Conservation (phyloP, 257 asterid genomes). For the Thymus quinquecostatus region DNA sequence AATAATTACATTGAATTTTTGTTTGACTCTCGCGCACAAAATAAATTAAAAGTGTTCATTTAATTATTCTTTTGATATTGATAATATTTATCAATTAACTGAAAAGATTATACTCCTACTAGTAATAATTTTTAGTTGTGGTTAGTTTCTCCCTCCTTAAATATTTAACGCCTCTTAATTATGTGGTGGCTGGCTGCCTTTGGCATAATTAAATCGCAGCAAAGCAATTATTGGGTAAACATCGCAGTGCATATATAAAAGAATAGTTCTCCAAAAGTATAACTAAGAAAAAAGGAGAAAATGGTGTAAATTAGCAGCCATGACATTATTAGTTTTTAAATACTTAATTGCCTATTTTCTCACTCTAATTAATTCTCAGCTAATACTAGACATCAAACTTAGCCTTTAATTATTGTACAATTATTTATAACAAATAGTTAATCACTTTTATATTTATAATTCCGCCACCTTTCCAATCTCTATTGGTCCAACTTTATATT, state of each 20-base stretch:
- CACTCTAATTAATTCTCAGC: not conserved
- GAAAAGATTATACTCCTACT: too few species aligned
- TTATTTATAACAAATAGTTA: slow-evolving; percentile 25
- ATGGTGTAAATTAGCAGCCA: slow-evolving; percentile 13
- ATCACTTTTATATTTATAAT: slow-evolving; percentile 11
- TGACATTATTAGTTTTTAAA: slow-evolving; percentile 9
- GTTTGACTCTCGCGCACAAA: not conserved
- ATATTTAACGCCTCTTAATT: not conserved
- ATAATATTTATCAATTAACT: too few species aligned
- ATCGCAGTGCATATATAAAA: not conserved
- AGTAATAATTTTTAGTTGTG: too few species aligned
- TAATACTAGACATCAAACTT: slow-evolving; percentile 20
- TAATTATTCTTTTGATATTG: not conserved
- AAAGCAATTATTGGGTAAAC: slow-evolving; percentile 19
- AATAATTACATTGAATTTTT: not conserved
- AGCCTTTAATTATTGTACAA: slow-evolving; percentile 37
- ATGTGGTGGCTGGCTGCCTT: not conserved
- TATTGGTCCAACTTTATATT: not conserved
- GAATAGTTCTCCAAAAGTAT: not conserved
- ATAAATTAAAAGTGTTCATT: not conserved
- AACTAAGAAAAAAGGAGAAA: not conserved
- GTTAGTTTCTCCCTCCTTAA: not conserved
- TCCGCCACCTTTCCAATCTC: slow-evolving; percentile 20
- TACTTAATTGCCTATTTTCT: slow-evolving; percentile 29
- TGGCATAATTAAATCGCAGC: slow-evolving; percentile 18